Base-by-base conservation (phyloP, 2,329 filamentous ascomycete genomes). In the Hypoxylon sp. region DNA sequence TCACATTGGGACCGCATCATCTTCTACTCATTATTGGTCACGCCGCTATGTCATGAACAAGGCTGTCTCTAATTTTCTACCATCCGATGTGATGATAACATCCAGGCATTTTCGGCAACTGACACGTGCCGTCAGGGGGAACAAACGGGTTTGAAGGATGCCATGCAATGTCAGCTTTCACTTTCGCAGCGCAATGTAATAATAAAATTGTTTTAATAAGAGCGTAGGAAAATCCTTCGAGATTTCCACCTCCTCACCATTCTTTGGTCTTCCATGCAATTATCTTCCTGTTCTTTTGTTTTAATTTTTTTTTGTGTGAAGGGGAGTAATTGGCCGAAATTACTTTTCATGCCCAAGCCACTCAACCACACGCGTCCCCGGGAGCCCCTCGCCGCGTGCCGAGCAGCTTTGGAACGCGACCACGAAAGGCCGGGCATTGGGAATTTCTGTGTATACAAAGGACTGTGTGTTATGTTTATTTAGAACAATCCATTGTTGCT, bases 331-430 rank as follows among this genome's bases (percentile, higher is more conserved):
- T 42, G 66, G 44, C 66, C 66, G 66, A 68, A 63, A 68, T 68
- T 68, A 33, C 40, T 36, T 38, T 61, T 66, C 66, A 66, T 68
- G 66, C 63, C 52, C 59, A 53, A 61, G 62, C 58, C 62, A 68
- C 58, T 62, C 49, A 50, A 53, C 58, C 28, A 45, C 49, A 38
- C 54, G 59, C 58, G 63, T 66, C 54, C 44, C 51, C n/a, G n/a
- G n/a, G 40, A 26, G 14, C 28, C 22, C 26, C 30, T 38, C 18
- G 18, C 12, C 44, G 26, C 32, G 46, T 48, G 40, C 59, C 46
- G 52, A 57, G 52, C 9, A 52, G 57, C 56, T 30, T 62, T 68
- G 53, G 53, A 61, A 64, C 46, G 55, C 55, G 59, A 61, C 64
- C 52, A 66, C 66, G 63, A 66, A 38, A 61, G 22, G 44, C n/a